Evolutionary conservation across 2,329 filamentous ascomycete genomes (phyloP), one percentile per base, ranked within the genome.

Genomic region (Macrophomina tecta): DNA sequence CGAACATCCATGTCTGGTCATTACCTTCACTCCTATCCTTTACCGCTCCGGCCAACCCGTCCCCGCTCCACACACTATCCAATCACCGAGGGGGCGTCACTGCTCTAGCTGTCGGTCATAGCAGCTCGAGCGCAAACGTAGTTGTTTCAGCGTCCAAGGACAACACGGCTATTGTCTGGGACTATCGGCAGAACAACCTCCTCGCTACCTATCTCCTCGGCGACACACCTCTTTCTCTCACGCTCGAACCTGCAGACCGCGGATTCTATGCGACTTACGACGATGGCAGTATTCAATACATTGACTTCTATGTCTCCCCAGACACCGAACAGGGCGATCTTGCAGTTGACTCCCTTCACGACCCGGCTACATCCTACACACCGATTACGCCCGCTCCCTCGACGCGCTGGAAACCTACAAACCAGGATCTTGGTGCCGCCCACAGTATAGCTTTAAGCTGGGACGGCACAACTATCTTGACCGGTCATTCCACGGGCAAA

Each of bases 1-100:
- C 93, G 62, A 97, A 92, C 77, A 86, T 97, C 69, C 92, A 97
- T 78, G 90, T 98, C 68, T 99, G 95, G 95, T 92, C 92, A 1
- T 80, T 97, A 63, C 84, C 91, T 3, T 85, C 86, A 30, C 86
- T 98, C 11, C 84, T 97, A 2, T 87, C 87, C 4, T 89, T 90
- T 73, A 80, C 82, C 3, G 77, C 78, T 55, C 74, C 79, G 18
- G 75, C 77, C 18, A 71, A 78, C n/a, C 80, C 78, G 23, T 89
- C 93, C 71, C 94, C 94, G 2, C 82, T 93, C 58, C 86, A 89
- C 68, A 94, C 90, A 4, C 87, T 99, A 68, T 89, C 91, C 34
- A 90, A 90, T 71, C 92, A 96, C 76, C 87, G 91, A 40, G 89
- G 87, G 69, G 90, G 85, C 75, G 89, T 94, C 78, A 94, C 87